Evolutionary conservation across 1,284 basidiomycete genomes (phyloP), one percentile per base, ranked within the genome.

Genomic region (Ceratobasidium sp.): DNA sequence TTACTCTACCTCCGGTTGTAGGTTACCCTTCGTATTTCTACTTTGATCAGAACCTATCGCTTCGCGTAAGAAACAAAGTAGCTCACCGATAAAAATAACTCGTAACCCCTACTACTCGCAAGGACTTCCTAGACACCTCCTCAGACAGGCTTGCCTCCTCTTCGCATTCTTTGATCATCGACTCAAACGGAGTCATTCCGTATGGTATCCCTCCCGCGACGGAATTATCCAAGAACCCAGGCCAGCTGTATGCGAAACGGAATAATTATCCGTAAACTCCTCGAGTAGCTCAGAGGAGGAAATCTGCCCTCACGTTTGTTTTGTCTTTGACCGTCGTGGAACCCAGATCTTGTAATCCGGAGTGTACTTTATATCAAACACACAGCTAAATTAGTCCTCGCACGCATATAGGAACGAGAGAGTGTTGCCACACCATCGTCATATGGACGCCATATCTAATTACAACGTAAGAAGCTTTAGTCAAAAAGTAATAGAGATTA

Each of bases 131-230:
- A 1, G 93, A 88, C 41, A 94, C 78, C 13, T 84, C 80, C 67
- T 89, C 88, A 0, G 86, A 83, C 23, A 98, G 85, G 76, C 89
- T 93, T 16, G 95, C 96, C 81, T 98, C 96, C 79, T 98, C 96
- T 84, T 90, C 90, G 76, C 94, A 92, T 81, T 99, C 97, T 79
- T 98, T 96, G 50, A 98, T 87, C 66, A 98, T 85, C 2, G 90
- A 87, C 70, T 96, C 92, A 67, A 92, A 87, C 0, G 88, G 84
- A 0, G 84, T 81, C 82, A 93, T 90, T 1, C 96, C 94, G 7
- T 90, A 88, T 0, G 90, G 87, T 28, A 92, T 91, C 13, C 92
- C 92, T 1, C 92, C 92, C 13, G 92, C 92, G 35, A 92, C 91
- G 32, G 86, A 89, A 79, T 95, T 95, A 78, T 95, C 93, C 16